These are phyloP conservation scores for Brasenia schreberi DNA, from an alignment of 164 flowering plant genomes.

Conservation along the genomic window DNA sequence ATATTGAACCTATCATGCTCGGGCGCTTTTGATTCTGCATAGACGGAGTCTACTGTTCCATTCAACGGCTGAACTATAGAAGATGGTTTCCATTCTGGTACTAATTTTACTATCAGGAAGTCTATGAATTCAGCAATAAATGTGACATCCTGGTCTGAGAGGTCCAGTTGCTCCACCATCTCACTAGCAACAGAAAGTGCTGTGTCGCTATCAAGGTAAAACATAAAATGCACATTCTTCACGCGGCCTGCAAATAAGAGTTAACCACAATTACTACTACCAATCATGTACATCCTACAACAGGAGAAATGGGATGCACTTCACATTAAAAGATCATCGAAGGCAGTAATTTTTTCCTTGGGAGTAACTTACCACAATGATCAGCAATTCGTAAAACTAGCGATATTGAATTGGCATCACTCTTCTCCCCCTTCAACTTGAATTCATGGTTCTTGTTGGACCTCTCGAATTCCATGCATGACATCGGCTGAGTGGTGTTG, in stretches of 20 bases:
- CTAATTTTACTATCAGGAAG: conserved; percentile 32
- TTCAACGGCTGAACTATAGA: background rate
- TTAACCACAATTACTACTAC: too few species aligned
- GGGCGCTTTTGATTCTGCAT: conserved; percentile 6
- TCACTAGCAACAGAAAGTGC: conserved; percentile 65
- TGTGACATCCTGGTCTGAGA: conserved; percentile 50
- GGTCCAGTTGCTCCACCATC: conserved; percentile 81
- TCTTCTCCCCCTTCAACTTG: conserved; percentile 45
- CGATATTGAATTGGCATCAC: conserved; percentile 46
- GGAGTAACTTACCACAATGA: conserved; percentile 26
- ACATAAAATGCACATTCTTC: conserved; percentile 55
- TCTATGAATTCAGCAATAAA: conserved; percentile 82
- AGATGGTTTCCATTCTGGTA: conserved; percentile 53
- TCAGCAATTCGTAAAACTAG: conserved; percentile 54
- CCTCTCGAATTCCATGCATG: conserved; percentile 35
- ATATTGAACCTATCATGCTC: conserved; percentile 5
- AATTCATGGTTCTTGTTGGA: conserved; percentile 39
- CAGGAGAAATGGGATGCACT: too few species aligned
- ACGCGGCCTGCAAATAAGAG: conserved; percentile 38
- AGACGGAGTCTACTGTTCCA: conserved; percentile 4
- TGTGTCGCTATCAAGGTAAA: conserved; percentile 63
- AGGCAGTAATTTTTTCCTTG: too few species aligned
- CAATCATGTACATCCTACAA: too few species aligned
- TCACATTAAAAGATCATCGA: too few species aligned
- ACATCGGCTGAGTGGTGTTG: conserved; percentile 12